Conservation (phyloP, 129 eudicot genomes). For the Glebionis coronaria region DNA sequence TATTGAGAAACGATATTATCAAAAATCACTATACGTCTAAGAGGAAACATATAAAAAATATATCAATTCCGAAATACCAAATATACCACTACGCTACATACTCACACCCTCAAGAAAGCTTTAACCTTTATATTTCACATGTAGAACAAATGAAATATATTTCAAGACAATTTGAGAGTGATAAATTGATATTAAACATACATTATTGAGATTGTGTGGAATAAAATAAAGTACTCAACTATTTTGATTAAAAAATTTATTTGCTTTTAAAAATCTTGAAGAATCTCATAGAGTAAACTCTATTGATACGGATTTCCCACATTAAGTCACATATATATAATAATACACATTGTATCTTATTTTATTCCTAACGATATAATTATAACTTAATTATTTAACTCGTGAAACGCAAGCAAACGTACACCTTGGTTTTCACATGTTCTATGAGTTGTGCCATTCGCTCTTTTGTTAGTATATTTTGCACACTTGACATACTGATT, state of each 20-base stretch:
- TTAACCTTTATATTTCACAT: too few species aligned
- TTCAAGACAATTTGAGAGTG: too few species aligned
- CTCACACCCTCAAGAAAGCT: too few species aligned
- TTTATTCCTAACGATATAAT: neutral
- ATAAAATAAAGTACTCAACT: too few species aligned
- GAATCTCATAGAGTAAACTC: slow-evolving; percentile 15
- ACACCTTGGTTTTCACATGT: slow-evolving; percentile 24
- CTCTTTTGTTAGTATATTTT: slow-evolving; percentile 12
- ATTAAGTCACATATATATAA: neutral
- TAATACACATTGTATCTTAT: neutral
- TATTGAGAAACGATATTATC: too few species aligned
- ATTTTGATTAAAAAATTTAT: neutral
- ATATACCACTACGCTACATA: too few species aligned
- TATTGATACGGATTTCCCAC: slow-evolving; percentile 18
- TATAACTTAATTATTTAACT: neutral
- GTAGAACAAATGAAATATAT: too few species aligned
- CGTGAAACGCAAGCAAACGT: slow-evolving; percentile 27
- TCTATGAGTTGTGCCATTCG: slow-evolving; percentile 27
- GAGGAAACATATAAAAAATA: too few species aligned
- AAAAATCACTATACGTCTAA: too few species aligned
- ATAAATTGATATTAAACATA: too few species aligned
- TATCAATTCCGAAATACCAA: too few species aligned
- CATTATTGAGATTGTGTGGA: too few species aligned
- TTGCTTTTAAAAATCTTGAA: neutral
- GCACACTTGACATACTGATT: neutral